Evolutionary conservation across 371 early-diverging fungal genomes (phyloP), one percentile per base, ranked within the genome.

Genomic region (Encephalitozoon hellem): DNA sequence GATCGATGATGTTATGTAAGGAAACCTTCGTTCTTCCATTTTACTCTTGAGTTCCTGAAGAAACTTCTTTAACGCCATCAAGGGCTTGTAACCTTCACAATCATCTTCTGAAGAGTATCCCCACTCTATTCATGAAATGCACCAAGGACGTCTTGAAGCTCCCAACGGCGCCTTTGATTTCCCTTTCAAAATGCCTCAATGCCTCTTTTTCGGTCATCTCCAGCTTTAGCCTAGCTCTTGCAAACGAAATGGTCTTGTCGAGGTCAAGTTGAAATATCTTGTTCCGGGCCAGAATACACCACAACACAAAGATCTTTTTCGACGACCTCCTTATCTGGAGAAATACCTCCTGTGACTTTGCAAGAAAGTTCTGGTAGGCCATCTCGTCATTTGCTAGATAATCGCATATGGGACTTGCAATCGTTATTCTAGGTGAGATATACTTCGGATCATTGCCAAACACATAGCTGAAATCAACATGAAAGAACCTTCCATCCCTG

Each of bases 401-500:
- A 12, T 68, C 34, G 26, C 54, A 43, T 55, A 74, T 74, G 28
- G 52, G 32, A 1, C 39, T 38, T 1, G 51, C 52, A 32, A 74
- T 67, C 9, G 28, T 51, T 23, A 95, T 95, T 0, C 95, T 94
- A 9, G 95, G 94, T 38, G 94, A 94, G 86, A 95, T 95, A 8
- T 95, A 95, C 80, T 95, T 95, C 0, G 97, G 96, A 81, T 95
- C 96, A 65, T 94, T 87, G 1, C 97, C 96, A 1, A 95, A 88
- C 43, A 95, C 93, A 83, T 91, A 96, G 9, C 94, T 93, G 88
- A 93, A 97, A 83, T 97, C 97, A 39, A 97, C 90, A 81, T 97
- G 96, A 85, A 96, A 94, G 42, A 97, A 83, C 52, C 91, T 51
- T 21, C 74, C 74, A 64, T 89, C 87, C 28, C 89, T 88, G 0